Conservation (phyloP, 2,329 filamentous ascomycete genomes). For the Fusarium nygamai region DNA sequence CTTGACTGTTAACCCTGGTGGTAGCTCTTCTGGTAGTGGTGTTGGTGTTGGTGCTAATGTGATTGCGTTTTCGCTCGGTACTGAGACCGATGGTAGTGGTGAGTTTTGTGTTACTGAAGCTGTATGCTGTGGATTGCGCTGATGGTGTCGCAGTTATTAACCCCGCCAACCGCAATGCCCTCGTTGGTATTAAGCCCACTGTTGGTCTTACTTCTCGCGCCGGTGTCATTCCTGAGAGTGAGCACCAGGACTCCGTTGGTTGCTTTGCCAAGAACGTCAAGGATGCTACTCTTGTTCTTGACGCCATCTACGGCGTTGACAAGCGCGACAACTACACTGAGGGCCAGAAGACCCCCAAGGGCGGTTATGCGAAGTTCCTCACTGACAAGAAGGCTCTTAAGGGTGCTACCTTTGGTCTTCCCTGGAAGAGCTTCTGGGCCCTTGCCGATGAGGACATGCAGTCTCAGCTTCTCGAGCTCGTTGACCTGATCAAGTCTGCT, state of each 20-base stretch:
- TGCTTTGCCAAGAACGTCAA: constrained; percentile 72
- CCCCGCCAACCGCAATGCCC: constrained; percentile 73
- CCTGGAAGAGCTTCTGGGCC: constrained; percentile 77
- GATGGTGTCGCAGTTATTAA: constrained; percentile 65
- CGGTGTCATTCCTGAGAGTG: constrained; percentile 71
- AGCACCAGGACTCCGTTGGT: constrained; percentile 76
- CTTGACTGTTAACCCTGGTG: constrained; percentile 73
- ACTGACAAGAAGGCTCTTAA: constrained; percentile 63
- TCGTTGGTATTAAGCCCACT: constrained; percentile 81
- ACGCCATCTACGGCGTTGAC: constrained; percentile 75
- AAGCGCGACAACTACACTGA: constrained; percentile 72
- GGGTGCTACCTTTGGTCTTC: constrained; percentile 74
- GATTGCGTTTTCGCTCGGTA: constrained; percentile 73
- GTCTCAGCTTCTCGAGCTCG: constrained; percentile 55
- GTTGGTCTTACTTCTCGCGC: constrained; percentile 75
- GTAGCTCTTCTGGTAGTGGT: constrained; percentile 74
- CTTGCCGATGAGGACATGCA: constrained; percentile 67
- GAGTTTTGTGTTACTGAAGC: constrained; percentile 28
- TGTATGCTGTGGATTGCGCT: background rate
- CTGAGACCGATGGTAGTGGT: constrained; percentile 77
- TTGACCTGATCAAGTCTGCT: constrained; percentile 65
- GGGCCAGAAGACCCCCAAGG: constrained; percentile 63
- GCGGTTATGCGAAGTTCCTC: constrained; percentile 68
- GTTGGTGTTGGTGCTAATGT: constrained; percentile 72
- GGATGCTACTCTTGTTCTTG: constrained; percentile 74